phyloP scores from a whole-genome alignment of 345 rosid genomes.

The Salix udensis region DNA sequence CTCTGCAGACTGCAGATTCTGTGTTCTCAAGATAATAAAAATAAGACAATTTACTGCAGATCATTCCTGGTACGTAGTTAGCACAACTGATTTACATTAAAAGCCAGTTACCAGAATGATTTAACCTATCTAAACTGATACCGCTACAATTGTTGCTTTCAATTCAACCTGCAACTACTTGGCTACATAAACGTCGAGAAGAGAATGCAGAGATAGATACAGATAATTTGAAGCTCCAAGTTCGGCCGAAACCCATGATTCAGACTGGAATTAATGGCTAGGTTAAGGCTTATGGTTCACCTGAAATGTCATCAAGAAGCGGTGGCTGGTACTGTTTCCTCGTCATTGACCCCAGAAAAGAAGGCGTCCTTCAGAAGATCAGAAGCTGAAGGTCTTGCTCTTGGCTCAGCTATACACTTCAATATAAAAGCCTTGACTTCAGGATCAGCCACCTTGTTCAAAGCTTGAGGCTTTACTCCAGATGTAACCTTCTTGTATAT shows the following conservation, averaged over 20 bases:
- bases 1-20: no score
- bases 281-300: not conserved
- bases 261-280: not conserved
- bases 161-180: no score
- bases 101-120: not conserved
- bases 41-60: no score
- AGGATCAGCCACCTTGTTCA: conserved; percentile 40
- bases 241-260: not conserved
- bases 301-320: conserved; percentile 17
- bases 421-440: conserved; percentile 60
- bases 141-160: not conserved
- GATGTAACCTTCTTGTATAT: conserved; percentile 65
- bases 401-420: conserved; percentile 58
- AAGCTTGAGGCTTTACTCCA: conserved; percentile 51
- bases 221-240: not conserved
- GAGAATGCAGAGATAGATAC: not conserved
- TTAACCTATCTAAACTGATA: not conserved
- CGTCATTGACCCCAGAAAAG: conserved; percentile 44
- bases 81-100: not conserved
- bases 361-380: conserved; percentile 61
- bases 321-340: conserved; percentile 24
- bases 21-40: no score
- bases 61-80: no score
- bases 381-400: conserved; percentile 59
- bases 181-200: not conserved